These are phyloP conservation scores for Calophaca sinica DNA, from an alignment of 306 rosid genomes.

Conservation along the genomic window DNA sequence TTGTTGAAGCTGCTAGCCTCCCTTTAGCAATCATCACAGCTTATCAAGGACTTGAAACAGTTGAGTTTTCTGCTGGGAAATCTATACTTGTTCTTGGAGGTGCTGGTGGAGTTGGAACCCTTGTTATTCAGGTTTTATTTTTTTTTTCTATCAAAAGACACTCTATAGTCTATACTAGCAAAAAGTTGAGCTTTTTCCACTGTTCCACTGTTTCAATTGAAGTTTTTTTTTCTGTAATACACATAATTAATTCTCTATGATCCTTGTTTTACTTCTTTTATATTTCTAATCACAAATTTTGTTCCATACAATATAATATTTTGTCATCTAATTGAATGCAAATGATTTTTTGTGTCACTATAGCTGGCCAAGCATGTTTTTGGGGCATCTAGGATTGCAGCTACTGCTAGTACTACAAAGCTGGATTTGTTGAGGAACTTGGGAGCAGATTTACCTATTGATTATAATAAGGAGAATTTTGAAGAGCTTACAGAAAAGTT, in stretches of 20 bases:
- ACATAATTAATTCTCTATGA: no score
- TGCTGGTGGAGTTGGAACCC: constrained; percentile 77
- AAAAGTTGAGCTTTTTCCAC: neutral
- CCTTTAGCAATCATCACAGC: constrained; percentile 74
- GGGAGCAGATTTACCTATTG: constrained; percentile 69
- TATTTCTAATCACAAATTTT: neutral
- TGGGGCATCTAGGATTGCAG: constrained; percentile 72
- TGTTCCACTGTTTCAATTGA: neutral
- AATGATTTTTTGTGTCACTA: neutral
- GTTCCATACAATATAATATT: neutral
- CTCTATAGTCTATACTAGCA: neutral
- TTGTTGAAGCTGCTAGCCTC: constrained; percentile 70
- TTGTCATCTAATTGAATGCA: neutral
- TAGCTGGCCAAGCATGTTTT: constrained; percentile 73
- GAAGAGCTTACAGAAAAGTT: constrained; percentile 71
- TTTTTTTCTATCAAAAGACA: neutral
- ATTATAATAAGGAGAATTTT: constrained; percentile 66
- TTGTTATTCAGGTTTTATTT: constrained; percentile 56
- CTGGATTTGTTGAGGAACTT: constrained; percentile 60
- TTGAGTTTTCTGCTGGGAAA: constrained; percentile 53
- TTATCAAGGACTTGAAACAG: constrained; percentile 61
- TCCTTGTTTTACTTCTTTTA: neutral
- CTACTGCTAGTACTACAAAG: constrained; percentile 68
- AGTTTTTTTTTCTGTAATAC: neutral
- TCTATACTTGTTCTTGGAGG: constrained; percentile 75